These are phyloP conservation scores for Didymella pomorum DNA, from an alignment of 2,329 filamentous ascomycete species.

Conservation along the genomic window DNA sequence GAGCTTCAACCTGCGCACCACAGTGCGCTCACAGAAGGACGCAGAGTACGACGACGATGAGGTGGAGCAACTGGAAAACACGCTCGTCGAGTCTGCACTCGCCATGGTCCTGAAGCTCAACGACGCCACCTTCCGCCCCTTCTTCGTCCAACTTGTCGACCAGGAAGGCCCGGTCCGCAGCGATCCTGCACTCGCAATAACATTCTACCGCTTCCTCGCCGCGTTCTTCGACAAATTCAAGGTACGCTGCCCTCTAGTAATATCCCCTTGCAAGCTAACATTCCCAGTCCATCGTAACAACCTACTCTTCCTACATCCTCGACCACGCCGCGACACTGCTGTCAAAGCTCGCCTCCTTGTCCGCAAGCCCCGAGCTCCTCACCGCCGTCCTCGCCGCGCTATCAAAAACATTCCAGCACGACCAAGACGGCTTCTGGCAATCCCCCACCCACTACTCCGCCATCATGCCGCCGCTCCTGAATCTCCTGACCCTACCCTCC, in stretches of 20 bases:
- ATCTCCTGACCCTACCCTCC: constrained; percentile 59
- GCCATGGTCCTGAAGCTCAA: constrained; percentile 98
- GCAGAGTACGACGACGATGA: constrained; percentile 57
- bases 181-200: constrained; percentile 65
- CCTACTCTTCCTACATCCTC: constrained; percentile 85
- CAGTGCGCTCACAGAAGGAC: constrained; percentile 49
- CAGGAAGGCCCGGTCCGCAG: constrained; percentile 62
- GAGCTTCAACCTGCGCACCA: constrained; percentile 69
- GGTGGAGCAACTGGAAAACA: constrained; percentile 68
- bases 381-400: constrained; percentile 74
- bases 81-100: constrained; percentile 74
- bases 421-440: constrained; percentile 97
- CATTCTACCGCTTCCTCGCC: constrained; percentile 81
- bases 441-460: constrained; percentile 83
- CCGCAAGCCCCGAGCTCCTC: constrained; percentile 68
- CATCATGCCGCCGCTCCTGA: constrained; percentile 73
- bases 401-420: constrained; percentile 79
- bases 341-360: constrained; percentile 45
- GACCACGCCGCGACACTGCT: constrained; percentile 76
- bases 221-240: constrained; percentile 86
- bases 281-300: constrained; percentile 81
- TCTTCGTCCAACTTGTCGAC: constrained; percentile 86
- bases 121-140: constrained; percentile 88
- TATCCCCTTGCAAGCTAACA: constrained; percentile 1
- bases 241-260: constrained; percentile 45